Conservation (phyloP, 345 rosid species). For the Angophora floribunda region DNA sequence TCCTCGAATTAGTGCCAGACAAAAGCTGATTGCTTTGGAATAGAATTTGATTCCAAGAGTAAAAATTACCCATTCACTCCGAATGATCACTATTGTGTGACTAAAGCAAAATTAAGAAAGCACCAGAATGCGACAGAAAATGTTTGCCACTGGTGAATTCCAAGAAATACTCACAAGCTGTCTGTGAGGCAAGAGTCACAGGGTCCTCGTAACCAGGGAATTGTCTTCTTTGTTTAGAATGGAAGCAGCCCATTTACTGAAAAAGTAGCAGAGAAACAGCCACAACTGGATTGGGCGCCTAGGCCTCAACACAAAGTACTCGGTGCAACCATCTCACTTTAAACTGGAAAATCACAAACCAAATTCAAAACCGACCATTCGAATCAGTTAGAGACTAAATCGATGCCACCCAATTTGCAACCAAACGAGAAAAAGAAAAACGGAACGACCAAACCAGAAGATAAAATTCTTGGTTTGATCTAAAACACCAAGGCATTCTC, state of each 20-base stretch:
- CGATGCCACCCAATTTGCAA: neutral
- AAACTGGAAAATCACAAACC: neutral
- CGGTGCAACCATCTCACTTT: neutral
- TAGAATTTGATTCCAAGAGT: neutral
- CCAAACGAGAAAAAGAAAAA: neutral
- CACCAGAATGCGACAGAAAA: neutral
- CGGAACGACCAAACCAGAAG: neutral
- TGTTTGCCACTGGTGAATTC: neutral
- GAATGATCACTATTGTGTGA: neutral
- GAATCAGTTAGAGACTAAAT: neutral
- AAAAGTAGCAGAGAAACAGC: neutral
- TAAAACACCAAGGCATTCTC: neutral
- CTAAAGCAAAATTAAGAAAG: neutral
- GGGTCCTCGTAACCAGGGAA: constrained; percentile 90
- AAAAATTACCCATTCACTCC: neutral
- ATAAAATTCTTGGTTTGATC: neutral
- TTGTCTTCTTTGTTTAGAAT: constrained; percentile 57
- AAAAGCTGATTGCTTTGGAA: neutral
- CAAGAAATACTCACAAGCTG: constrained; percentile 52
- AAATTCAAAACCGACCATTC: neutral
- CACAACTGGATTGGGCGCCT: neutral
- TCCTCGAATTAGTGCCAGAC: neutral
- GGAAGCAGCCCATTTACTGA: constrained; percentile 93
- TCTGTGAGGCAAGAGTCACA: constrained; percentile 72
- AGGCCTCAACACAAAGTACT: neutral